Conservation (phyloP, 1,139 yeast species). For the Taphrina flavorubra region DNA sequence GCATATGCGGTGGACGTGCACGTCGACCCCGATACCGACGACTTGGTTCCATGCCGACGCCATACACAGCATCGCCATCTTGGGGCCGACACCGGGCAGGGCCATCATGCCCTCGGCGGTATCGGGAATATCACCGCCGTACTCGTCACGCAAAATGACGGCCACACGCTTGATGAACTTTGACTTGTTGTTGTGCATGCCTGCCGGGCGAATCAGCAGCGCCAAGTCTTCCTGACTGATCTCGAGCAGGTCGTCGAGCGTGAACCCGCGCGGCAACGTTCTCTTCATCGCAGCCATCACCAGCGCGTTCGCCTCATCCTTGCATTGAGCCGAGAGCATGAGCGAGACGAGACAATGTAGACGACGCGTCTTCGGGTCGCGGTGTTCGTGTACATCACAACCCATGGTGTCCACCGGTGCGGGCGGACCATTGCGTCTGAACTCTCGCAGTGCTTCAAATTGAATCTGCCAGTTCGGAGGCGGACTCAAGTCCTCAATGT, state of each 20-base stretch:
- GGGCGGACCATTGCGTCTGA: slow-evolving; percentile 59
- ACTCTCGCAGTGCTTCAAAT: slow-evolving; percentile 48
- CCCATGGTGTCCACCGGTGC: slow-evolving; percentile 93
- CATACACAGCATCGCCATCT: slow-evolving; percentile 83
- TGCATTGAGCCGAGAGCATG: slow-evolving; percentile 79
- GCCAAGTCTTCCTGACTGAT: slow-evolving; percentile 67
- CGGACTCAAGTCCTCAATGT: slow-evolving; percentile 22
- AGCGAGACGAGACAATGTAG: slow-evolving; percentile 42
- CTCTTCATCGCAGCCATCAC: slow-evolving; percentile 70
- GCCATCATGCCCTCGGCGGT: slow-evolving; percentile 66
- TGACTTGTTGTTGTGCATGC: slow-evolving; percentile 85
- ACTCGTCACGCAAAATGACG: slow-evolving; percentile 59
- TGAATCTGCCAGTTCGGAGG: slow-evolving; percentile 32
- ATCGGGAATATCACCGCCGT: slow-evolving; percentile 66
- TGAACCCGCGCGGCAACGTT: slow-evolving; percentile 53
- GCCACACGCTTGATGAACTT: slow-evolving; percentile 69
- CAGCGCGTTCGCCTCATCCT: slow-evolving; percentile 79
- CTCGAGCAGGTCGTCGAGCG: slow-evolving; percentile 55
- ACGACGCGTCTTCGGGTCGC: slow-evolving; percentile 50
- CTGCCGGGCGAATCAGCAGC: slow-evolving; percentile 73
- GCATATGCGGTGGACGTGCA: slow-evolving; percentile 82
- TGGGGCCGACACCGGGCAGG: slow-evolving; percentile 94
- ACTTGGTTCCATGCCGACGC: slow-evolving; percentile 80
- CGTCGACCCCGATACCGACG: slow-evolving; percentile 90
- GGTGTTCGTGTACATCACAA: slow-evolving; percentile 68